A percentile compares a stretch with the other conserved stretches of the same genome.
Evolutionary conservation across 2,329 filamentous ascomycete genomes (phyloP).

Genomic region (Cladophialophora chaetospira): DNA sequence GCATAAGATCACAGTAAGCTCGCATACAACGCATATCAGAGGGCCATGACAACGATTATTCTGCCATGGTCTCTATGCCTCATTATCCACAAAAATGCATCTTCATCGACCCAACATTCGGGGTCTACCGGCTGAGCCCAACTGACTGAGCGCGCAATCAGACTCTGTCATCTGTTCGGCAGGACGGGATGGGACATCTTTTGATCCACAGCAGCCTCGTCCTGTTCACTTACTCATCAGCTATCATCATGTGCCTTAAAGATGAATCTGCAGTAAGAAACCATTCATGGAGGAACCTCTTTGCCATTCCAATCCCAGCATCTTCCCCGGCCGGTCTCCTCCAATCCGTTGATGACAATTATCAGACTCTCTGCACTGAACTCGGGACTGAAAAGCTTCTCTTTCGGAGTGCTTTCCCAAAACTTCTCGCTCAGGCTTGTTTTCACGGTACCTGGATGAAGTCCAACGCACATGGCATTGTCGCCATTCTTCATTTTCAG

Average conservation of each 20-base stretch:
- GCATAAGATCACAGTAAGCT: slow-evolving; percentile 19
- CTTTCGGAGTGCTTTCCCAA: slow-evolving; percentile 64
- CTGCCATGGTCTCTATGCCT: not conserved
- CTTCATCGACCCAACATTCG: not conserved
- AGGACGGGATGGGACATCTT: not conserved
- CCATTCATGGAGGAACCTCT: slow-evolving; percentile 28
- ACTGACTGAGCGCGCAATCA: not conserved
- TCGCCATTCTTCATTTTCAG: slow-evolving; percentile 59
- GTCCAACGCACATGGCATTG: slow-evolving; percentile 66
- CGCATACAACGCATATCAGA: slow-evolving; percentile 3
- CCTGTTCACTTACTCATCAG: slow-evolving; percentile 7
- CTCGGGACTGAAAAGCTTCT: slow-evolving; percentile 67
- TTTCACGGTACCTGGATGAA: slow-evolving; percentile 81
- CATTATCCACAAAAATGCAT: not conserved
- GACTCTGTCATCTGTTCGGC: not conserved
- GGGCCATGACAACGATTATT: not conserved
- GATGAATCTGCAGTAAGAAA: not conserved
- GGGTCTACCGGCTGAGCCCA: not conserved
- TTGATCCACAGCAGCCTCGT: slow-evolving; percentile 4
- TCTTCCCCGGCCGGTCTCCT: slow-evolving; percentile 54
- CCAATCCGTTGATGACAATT: slow-evolving; percentile 56
- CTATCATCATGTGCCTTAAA: not conserved
- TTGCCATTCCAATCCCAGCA: slow-evolving; percentile 34
- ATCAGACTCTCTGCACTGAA: slow-evolving; percentile 67
- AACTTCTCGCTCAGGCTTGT: slow-evolving; percentile 73